Evolutionary conservation across 352 stramenopile species (phyloP).

Genomic region (Globisporangium nagaii): DNA sequence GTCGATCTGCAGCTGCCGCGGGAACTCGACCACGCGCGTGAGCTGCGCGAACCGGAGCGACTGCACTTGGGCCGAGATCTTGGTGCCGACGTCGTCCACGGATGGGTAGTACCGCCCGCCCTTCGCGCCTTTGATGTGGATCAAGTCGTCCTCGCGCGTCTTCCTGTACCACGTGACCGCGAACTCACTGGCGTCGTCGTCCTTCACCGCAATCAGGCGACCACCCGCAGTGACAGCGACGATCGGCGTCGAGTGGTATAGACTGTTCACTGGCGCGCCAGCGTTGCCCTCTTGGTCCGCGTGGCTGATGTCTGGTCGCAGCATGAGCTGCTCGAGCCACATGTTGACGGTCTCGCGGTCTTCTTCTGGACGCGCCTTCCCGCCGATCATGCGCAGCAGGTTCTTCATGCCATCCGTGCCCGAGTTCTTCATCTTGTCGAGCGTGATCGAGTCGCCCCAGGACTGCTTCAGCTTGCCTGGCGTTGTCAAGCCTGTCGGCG

Average conservation of each 20-base stretch:
- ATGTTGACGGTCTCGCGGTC: conserved; percentile 46
- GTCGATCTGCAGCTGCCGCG: conserved; percentile 42
- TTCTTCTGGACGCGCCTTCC: conserved; percentile 48
- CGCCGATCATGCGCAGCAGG: conserved; percentile 68
- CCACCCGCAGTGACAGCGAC: conserved; percentile 44
- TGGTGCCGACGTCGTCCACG: conserved; percentile 58
- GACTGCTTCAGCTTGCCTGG: conserved; percentile 25
- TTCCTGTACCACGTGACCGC: conserved; percentile 66
- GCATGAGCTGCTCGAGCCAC: conserved; percentile 54
- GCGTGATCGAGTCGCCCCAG: conserved; percentile 35
- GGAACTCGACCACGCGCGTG: conserved; percentile 47
- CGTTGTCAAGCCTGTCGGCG: conserved; percentile 16
- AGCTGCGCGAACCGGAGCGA: conserved; percentile 65
- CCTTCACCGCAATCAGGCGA: conserved; percentile 42
- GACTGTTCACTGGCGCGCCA: conserved; percentile 10
- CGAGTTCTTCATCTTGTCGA: conserved; percentile 58
- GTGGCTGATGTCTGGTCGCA: conserved; percentile 36
- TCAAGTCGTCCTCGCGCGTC: conserved; percentile 43
- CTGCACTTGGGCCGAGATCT: conserved; percentile 52
- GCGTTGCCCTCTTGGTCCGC: background rate
- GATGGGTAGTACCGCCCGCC: conserved; percentile 60
- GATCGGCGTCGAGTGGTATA: conserved; percentile 45
- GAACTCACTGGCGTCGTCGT: conserved; percentile 65
- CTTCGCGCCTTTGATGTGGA: conserved; percentile 56
- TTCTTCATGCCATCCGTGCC: conserved; percentile 68